Percentiles rank a stretch among this genome's conserved stretches.
Evolutionary conservation across 768 basidiomycete genomes (phyloP).

Genomic region (Termitomyces sp.): DNA sequence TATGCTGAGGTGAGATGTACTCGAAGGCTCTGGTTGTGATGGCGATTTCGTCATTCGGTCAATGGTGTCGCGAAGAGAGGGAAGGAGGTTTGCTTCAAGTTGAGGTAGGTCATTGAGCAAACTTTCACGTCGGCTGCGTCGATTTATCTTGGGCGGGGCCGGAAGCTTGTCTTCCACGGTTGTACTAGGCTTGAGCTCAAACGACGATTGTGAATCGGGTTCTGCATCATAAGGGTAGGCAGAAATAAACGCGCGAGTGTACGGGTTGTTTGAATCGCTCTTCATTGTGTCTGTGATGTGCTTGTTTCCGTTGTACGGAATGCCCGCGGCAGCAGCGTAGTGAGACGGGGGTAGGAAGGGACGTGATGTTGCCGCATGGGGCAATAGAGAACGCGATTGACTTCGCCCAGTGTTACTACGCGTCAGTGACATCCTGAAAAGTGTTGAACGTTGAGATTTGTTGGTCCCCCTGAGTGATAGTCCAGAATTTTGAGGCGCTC

Average conservation of each 20-base stretch:
- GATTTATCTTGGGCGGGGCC: constrained; percentile 11
- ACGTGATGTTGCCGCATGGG: constrained; percentile 29
- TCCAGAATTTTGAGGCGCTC: neutral
- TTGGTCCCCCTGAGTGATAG: neutral
- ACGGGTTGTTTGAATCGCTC: constrained; percentile 4
- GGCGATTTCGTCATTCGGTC: constrained; percentile 68
- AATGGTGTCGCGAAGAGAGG: constrained; percentile 69
- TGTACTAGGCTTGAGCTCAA: constrained; percentile 21
- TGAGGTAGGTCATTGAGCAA: constrained; percentile 52
- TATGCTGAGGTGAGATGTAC: constrained; percentile 7
- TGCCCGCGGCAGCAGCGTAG: constrained; percentile 51
- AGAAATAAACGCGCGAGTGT: constrained; percentile 16
- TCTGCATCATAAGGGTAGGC: constrained; percentile 20
- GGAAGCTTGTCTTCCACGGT: constrained; percentile 8
- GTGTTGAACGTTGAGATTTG: neutral
- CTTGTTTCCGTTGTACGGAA: constrained; percentile 11
- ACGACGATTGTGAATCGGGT: constrained; percentile 26
- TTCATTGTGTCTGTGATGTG: neutral
- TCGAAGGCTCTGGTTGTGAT: constrained; percentile 21
- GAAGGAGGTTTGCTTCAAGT: constrained; percentile 62
- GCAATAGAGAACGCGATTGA: constrained; percentile 41
- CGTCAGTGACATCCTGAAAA: constrained; percentile 17
- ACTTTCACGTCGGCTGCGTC: constrained; percentile 31
- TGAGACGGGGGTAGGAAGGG: constrained; percentile 53
- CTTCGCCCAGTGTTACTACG: constrained; percentile 24